A percentile compares a stretch with the other conserved stretches of the same genome.
phyloP scores from a whole-genome alignment of 805 yeast genomes.

The Isabelozyma rhagii region DNA sequence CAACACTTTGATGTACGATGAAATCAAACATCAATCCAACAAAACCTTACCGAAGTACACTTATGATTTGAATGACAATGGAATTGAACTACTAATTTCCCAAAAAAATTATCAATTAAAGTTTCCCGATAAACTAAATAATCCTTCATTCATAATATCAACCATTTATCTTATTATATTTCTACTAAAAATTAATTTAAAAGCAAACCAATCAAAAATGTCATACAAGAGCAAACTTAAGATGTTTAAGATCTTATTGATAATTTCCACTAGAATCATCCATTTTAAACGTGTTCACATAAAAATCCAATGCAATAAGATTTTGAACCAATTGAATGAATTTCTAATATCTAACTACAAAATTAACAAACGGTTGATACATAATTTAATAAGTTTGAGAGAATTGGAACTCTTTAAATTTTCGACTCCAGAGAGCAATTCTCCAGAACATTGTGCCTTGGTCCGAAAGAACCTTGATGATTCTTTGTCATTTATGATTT shows the following conservation, averaged over 20 bases:
- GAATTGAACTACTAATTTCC: conserved; percentile 12
- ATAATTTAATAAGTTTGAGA: conserved; percentile 27
- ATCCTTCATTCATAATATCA: background rate
- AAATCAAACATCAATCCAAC: background rate
- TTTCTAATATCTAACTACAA: conserved; percentile 32
- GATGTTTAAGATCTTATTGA: conserved; percentile 28
- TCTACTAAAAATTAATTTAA: conserved; percentile 19
- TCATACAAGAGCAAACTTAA: conserved; percentile 11
- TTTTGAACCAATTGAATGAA: conserved; percentile 19
- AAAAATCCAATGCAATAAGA: conserved; percentile 20
- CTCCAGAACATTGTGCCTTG: background rate
- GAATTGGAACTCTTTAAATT: conserved; percentile 25
- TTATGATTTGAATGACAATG: conserved; percentile 17
- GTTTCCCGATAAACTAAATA: conserved; percentile 1
- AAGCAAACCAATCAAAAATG: background rate
- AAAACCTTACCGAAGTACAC: conserved; percentile 1
- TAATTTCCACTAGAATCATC: conserved; percentile 24
- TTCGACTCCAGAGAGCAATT: conserved; percentile 1
- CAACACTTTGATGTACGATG: conserved; percentile 8
- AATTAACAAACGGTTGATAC: conserved; percentile 34
- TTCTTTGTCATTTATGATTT: conserved; percentile 23
- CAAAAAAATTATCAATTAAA: conserved; percentile 13
- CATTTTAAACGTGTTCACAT: conserved; percentile 20
- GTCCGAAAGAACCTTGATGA: conserved; percentile 15
- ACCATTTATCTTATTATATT: conserved; percentile 18